Conservation (phyloP, 2,329 filamentous ascomycete species). For the Fusarium transvaalense region DNA sequence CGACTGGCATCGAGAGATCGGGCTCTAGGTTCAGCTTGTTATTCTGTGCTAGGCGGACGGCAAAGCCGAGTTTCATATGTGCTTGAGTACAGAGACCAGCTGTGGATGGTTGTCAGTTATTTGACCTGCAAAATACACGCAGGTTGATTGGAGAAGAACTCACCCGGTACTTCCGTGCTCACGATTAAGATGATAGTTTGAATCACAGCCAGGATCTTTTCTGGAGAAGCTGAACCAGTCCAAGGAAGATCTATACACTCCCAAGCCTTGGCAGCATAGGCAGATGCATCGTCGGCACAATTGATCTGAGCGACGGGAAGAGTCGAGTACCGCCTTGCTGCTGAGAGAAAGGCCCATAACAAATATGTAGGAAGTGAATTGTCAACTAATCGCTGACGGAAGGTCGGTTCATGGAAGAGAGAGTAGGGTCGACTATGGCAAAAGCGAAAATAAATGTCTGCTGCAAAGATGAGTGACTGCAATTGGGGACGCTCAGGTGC, state of each 20-base stretch:
- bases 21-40: conserved; percentile 17
- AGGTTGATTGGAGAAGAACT: rapidly evolving
- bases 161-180: conserved; percentile 23
- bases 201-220: conserved; percentile 7
- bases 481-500: not conserved
- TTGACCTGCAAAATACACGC: not conserved
- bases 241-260: conserved; percentile 23
- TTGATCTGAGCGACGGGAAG: not conserved
- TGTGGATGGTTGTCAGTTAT: not conserved
- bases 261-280: conserved; percentile 17
- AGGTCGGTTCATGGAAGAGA: conserved; percentile 20
- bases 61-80: conserved; percentile 27
- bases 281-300: conserved; percentile 11
- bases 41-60: conserved; percentile 16
- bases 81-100: conserved; percentile 20
- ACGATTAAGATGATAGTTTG: conserved; percentile 27
- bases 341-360: conserved; percentile 18
- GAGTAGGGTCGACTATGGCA: conserved; percentile 25
- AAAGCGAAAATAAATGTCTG: conserved; percentile 24
- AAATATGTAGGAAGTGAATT: conserved; percentile 11
- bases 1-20: not conserved
- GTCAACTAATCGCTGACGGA: not conserved
- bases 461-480: not conserved
- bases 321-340: conserved; percentile 8
- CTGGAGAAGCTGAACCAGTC: not conserved